Evolutionary conservation across 2,329 filamentous ascomycete genomes (phyloP).

Genomic region (Cercospora sesami): DNA sequence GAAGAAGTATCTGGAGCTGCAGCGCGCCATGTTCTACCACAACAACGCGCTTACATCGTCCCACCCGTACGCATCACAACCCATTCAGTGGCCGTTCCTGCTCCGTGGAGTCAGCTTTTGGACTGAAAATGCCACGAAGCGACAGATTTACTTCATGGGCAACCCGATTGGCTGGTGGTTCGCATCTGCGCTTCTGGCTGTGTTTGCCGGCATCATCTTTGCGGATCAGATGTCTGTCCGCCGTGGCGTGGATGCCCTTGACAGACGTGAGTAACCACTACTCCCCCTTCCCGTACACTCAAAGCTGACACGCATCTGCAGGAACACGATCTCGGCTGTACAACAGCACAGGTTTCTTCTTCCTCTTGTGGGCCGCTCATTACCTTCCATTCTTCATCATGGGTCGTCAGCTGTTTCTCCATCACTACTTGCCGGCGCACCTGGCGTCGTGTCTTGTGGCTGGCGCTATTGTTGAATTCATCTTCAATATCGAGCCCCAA

Average conservation of each 20-base stretch:
- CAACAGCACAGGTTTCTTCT: slow-evolving; percentile 99
- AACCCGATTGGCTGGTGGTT: slow-evolving; percentile 99
- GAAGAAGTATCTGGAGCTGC: slow-evolving; percentile 92
- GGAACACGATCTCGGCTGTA: slow-evolving; percentile 91
- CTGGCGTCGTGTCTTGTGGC: slow-evolving; percentile 87
- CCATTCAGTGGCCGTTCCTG: slow-evolving; percentile 97
- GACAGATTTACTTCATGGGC: slow-evolving; percentile 98
- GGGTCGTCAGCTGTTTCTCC: slow-evolving; percentile 95
- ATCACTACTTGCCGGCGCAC: slow-evolving; percentile 95
- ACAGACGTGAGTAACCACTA: slow-evolving; percentile 70
- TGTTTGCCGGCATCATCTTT: slow-evolving; percentile 86
- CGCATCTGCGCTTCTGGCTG: slow-evolving; percentile 83
- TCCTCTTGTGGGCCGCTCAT: slow-evolving; percentile 95
- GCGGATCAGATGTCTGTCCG: slow-evolving; percentile 93
- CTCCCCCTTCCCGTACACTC: neutral
- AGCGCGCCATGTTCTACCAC: slow-evolving; percentile 98
- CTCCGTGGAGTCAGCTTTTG: slow-evolving; percentile 98
- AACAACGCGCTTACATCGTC: slow-evolving; percentile 97
- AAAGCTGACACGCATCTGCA: slow-evolving; percentile 37
- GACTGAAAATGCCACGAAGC: slow-evolving; percentile 90
- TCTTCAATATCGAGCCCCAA: slow-evolving; percentile 84
- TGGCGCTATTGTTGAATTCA: slow-evolving; percentile 88
- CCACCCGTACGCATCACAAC: slow-evolving; percentile 91
- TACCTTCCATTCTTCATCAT: slow-evolving; percentile 98
- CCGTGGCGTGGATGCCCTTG: slow-evolving; percentile 88